phyloP scores from a whole-genome alignment of 106 monocot genomes.

The Xerophyta viscosa region DNA sequence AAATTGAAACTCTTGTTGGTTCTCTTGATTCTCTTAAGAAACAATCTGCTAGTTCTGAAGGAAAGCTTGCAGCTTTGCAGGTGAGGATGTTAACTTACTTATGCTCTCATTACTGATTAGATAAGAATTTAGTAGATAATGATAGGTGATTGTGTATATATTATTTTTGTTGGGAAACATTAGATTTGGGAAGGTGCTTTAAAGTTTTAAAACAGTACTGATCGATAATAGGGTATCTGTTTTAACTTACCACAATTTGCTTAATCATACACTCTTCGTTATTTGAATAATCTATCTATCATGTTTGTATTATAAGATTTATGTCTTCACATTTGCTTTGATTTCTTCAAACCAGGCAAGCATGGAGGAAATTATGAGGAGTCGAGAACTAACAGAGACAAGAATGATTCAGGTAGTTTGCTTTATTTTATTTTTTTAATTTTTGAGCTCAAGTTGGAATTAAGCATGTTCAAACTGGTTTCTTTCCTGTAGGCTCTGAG shows the following conservation, averaged over 20 bases:
- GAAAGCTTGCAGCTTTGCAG: slow-evolving; percentile 72
- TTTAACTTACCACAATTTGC: no score
- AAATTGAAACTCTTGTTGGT: slow-evolving; percentile 68
- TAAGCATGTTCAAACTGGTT: neutral
- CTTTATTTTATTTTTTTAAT: neutral
- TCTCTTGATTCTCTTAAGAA: slow-evolving; percentile 75
- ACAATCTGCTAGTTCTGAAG: slow-evolving; percentile 62
- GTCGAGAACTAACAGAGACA: slow-evolving; percentile 87
- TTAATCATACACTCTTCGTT: no score
- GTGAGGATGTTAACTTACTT: slow-evolving; percentile 18
- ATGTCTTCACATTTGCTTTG: neutral
- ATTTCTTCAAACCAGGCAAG: slow-evolving; percentile 37
- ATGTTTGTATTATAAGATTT: neutral
- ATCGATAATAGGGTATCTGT: no score
- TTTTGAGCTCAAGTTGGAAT: neutral
- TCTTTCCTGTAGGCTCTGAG: slow-evolving; percentile 49
- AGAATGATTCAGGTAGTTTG: slow-evolving; percentile 82
- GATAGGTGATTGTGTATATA: no score
- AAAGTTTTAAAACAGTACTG: no score
- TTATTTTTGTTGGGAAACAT: neutral
- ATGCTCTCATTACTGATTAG: neutral
- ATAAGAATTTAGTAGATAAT: neutral
- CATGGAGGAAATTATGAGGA: slow-evolving; percentile 73
- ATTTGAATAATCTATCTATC: neutral
- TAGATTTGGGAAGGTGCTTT: no score